These are phyloP conservation scores for Mortierella sp. DNA, from an alignment of 371 early-diverging fungal species.

Conservation along the genomic window DNA sequence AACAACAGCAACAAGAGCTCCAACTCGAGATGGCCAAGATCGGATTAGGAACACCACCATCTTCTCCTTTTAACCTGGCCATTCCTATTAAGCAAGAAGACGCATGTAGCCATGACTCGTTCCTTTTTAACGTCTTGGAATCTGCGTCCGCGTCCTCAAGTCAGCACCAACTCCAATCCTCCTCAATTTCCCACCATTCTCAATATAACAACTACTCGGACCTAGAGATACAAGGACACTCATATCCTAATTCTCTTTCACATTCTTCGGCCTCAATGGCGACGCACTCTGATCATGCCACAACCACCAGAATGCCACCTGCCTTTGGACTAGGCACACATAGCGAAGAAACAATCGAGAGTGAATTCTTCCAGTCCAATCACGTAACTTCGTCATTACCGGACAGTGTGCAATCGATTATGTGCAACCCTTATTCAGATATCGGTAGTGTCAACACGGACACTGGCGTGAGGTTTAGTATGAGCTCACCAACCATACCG, in stretches of 20 bases:
- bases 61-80: constrained; percentile 5
- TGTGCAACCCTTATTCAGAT: not conserved
- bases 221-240: not conserved
- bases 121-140: not conserved
- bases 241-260: not conserved
- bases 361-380: constrained; percentile 14
- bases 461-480: not conserved
- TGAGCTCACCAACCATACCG: constrained; percentile 4
- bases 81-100: not conserved
- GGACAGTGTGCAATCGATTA: not conserved
- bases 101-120: not conserved
- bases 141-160: not conserved
- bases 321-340: too few relatives aligned
- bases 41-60: constrained; percentile 26
- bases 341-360: not conserved
- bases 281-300: not conserved
- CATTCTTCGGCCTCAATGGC: not conserved
- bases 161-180: not conserved
- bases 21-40: constrained; percentile 33
- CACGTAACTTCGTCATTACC: constrained; percentile 19
- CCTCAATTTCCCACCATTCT: not conserved
- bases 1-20: constrained; percentile 22
- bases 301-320: too few relatives aligned
- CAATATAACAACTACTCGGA: not conserved
- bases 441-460: not conserved